These are phyloP conservation scores for Hanseniaspora mollemarum DNA, from an alignment of 805 yeast genomes.

Conservation along the genomic window DNA sequence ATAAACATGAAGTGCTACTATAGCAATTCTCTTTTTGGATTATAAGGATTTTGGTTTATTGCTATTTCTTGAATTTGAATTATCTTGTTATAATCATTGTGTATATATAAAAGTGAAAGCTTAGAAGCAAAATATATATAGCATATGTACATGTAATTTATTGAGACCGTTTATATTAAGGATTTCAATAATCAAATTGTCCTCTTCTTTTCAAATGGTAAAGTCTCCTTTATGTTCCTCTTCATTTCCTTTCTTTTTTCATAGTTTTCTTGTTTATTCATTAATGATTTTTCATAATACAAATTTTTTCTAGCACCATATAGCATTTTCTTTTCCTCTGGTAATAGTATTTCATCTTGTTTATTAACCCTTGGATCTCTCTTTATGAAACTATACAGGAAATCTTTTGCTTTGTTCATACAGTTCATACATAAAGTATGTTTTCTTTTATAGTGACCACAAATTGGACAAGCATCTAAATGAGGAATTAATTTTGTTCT, in stretches of 20 bases:
- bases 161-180: too few species aligned
- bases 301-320: conserved; percentile 62
- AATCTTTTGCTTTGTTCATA: conserved; percentile 25
- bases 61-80: too few species aligned
- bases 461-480: conserved; percentile 84
- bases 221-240: conserved; percentile 43
- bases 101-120: too few species aligned
- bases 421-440: conserved; percentile 91
- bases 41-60: too few species aligned
- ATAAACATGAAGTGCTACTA: too few species aligned
- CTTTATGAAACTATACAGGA: conserved; percentile 18
- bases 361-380: conserved; percentile 3
- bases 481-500: conserved; percentile 62
- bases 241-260: conserved; percentile 34
- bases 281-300: conserved; percentile 19
- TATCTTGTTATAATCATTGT: too few species aligned
- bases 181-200: not conserved
- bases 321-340: conserved; percentile 50
- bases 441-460: conserved; percentile 84
- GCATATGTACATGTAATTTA: not conserved
- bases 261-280: not conserved
- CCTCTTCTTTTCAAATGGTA: conserved; percentile 38
- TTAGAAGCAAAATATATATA: too few species aligned
- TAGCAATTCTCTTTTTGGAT: too few species aligned
- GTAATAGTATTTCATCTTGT: conserved; percentile 34